Conservation (phyloP, 148 eudicot species). For the Silene latifolia region DNA sequence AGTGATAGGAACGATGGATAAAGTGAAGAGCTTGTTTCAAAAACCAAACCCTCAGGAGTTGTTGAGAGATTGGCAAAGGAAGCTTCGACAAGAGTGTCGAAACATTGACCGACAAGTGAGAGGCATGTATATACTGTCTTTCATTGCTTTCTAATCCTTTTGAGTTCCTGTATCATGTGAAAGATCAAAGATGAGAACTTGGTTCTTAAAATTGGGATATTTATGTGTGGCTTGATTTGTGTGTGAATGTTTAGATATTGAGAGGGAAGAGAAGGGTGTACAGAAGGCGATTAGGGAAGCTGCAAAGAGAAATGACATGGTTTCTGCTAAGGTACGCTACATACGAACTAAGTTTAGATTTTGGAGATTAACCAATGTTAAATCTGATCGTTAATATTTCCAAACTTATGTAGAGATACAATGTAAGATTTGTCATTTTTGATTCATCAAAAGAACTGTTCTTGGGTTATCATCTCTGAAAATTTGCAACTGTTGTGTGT, state of each 20-base stretch:
- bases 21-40: constrained; percentile 61
- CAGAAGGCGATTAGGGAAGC: constrained; percentile 97
- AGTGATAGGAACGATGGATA: constrained; percentile 27
- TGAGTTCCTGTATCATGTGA: neutral
- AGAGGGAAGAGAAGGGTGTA: constrained; percentile 88
- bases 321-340: constrained; percentile 76
- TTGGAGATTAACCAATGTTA: neutral
- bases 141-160: neutral
- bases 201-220: neutral
- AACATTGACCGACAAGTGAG: constrained; percentile 92
- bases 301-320: constrained; percentile 95
- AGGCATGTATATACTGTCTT: constrained; percentile 31
- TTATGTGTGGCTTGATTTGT: constrained; percentile 8
- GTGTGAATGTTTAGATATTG: constrained; percentile 55
- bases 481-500: too few species aligned
- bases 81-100: constrained; percentile 84
- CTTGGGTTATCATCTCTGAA: neutral
- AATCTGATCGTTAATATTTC: neutral
- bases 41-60: constrained; percentile 73
- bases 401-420: too few species aligned
- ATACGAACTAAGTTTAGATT: neutral
- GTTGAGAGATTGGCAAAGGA: constrained; percentile 89
- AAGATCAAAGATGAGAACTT: neutral
- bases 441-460: too few species aligned
- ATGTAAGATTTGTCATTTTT: too few species aligned